phyloP scores from a whole-genome alignment of 2,329 filamentous ascomycete species.

The Aspergillus carbonarius region DNA sequence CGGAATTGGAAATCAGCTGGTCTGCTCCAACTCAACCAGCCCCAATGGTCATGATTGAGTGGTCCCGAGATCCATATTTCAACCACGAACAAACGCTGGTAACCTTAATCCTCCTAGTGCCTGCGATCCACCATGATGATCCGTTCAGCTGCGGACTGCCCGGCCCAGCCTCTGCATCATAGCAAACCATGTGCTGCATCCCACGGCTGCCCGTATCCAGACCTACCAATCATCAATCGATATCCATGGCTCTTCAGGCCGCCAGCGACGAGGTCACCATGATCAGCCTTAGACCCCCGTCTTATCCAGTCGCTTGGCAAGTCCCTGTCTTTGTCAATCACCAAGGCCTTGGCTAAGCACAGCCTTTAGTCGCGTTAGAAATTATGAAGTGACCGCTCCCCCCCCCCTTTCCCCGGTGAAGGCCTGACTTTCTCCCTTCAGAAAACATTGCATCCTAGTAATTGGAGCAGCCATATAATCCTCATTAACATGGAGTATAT shows the following conservation, averaged over 20 bases:
- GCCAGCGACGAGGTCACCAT: not conserved
- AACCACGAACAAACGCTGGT: not conserved
- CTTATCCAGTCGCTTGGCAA: not conserved
- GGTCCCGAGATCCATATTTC: not conserved
- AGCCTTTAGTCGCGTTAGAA: not conserved
- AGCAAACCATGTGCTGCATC: not conserved
- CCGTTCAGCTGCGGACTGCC: not conserved
- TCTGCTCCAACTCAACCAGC: not conserved
- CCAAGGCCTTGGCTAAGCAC: not conserved
- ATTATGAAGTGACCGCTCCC: not conserved
- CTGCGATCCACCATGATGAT: not conserved
- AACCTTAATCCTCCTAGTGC: not conserved
- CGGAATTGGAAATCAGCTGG: too few species aligned
- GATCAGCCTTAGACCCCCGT: not conserved
- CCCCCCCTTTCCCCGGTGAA: not conserved
- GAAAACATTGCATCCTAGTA: not conserved
- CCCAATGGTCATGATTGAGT: not conserved
- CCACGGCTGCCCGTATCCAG: not conserved
- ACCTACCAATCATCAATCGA: not conserved
- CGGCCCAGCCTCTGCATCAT: not conserved
- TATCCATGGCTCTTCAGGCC: not conserved
- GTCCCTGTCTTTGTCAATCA: not conserved
- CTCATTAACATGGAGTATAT: constrained; percentile 14
- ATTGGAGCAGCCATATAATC: constrained; percentile 3
- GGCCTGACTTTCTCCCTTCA: not conserved